Evolutionary conservation across 495 filamentous ascomycete genomes (phyloP), one percentile per base, ranked within the genome.

Genomic region (Halenospora varia): DNA sequence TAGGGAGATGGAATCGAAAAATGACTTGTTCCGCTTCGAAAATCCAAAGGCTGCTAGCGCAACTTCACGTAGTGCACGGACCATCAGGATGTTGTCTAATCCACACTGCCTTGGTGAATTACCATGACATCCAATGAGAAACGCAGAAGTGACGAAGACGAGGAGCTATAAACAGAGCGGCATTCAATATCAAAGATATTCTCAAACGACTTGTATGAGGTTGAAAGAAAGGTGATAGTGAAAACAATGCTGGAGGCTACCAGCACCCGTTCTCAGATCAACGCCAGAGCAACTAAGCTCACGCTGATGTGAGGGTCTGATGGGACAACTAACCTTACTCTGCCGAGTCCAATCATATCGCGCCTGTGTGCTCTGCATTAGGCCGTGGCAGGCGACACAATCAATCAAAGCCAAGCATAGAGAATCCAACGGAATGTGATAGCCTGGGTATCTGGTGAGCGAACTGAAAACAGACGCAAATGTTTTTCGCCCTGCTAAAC

Each of bases 381-480:
- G 52, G 23, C 57, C 56, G 57, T 46, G 55, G 53, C 61, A 59
- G 54, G 61, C 58, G 61, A 59, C 62, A 65, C 61, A 59, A 60
- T 61, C 62, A 64, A 42, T 58, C 40, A 55, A 39, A 46, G 58
- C 59, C 58, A 57, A 57, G 57, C 53, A 59, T 9, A 57, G 18
- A 51, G 48, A 56, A 58, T 22, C 51, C 25, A 45, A 48, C 51
- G 42, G 48, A 51, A 55, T 22, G 25, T 25, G 22, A 39, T 20
- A 49, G 46, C 47, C 19, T 53, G 17, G 22, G 22, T 41, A 44
- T 6, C 53, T 51, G 25, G n/a, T 25, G 18, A 22, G 2, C 18
- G 55, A 41, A 25, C 39, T 23, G 53, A 51, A 57, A 35, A 46
- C 35, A 48, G 18, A 19, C 8, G 9, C 47, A 29, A 25, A 50